phyloP scores from a whole-genome alignment of 441 rosid genomes.

The Caryocar brasiliense region DNA sequence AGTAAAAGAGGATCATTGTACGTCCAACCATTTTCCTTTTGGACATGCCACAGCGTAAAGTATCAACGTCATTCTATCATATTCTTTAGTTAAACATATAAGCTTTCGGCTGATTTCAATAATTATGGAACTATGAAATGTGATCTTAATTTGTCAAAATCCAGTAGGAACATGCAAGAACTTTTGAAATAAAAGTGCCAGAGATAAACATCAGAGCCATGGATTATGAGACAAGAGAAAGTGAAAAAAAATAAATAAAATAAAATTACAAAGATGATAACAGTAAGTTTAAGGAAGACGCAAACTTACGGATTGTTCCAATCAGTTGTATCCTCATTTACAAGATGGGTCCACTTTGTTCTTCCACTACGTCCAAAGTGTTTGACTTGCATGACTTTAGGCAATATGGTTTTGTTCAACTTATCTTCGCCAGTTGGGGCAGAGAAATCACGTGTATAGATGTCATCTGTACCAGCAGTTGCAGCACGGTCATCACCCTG shows the following conservation, averaged over 20 bases:
- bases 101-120: too few relatives aligned
- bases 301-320: conserved; percentile 83
- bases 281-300: not conserved
- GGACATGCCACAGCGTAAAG: too few relatives aligned
- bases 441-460: conserved; percentile 63
- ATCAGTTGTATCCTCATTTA: conserved; percentile 78
- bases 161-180: too few relatives aligned
- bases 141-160: too few relatives aligned
- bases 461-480: conserved; percentile 38
- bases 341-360: conserved; percentile 94
- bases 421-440: conserved; percentile 90
- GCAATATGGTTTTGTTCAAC: conserved; percentile 73
- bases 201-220: too few relatives aligned
- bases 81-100: too few relatives aligned
- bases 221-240: not conserved
- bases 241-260: not conserved
- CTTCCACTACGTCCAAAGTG: conserved; percentile 94
- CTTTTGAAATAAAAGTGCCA: too few relatives aligned
- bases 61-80: too few relatives aligned
- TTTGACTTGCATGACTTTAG: conserved; percentile 91
- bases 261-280: not conserved
- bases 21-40: too few relatives aligned
- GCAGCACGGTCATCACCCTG: conserved; percentile 51
- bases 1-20: not conserved
- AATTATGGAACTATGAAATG: too few relatives aligned